Evolutionary conservation across 176 grass and related monocot genomes (phyloP), one percentile per base, ranked within the genome.

Genomic region (Eleusine indica): DNA sequence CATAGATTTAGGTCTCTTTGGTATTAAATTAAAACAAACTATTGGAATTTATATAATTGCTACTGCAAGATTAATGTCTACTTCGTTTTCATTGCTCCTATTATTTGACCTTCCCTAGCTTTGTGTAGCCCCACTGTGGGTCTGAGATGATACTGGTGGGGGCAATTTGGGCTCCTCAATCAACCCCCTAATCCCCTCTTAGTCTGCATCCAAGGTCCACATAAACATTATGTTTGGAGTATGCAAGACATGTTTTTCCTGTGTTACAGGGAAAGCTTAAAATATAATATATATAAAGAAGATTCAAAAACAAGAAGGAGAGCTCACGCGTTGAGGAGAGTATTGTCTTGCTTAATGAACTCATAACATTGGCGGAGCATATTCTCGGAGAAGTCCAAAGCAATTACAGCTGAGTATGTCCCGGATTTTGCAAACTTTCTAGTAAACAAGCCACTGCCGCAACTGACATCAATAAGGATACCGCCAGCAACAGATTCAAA

Each of bases 311-410:
- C 25, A 78, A 41, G 49, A 80, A 68, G 4, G 42, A 81, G 67
- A 63, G 10, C 90, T 92, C 88, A 97, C 95, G 46, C 83, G 21
- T 90, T 97, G 69, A 87, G 57, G 39, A 92, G 84, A 79, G 84
- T 89, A 73, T 82, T 90, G 13, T 98, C 92, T 86, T 95, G 79
- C 48, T 90, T 94, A 57, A 91, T 94, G 82, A 95, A 98, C 28
- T 95, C 93, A 77, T 98, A 93, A 76, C 89, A 98, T 38, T 98
- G 95, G 11, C 89, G 88, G 78, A 98, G 92, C 95, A 98, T 98
- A 87, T 98, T 98, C 89, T 98, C 92, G 22, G 95, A 98, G 69
- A 98, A 98, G 76, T 98, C 95, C 76, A 98, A 66, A 82, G 89
- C 95, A 43, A 98, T 86, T 66, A 98, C 95, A 48, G 85, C 64